Base-by-base conservation (phyloP, 2,329 filamentous ascomycete species). In the Pyrenochaeta sp. region DNA sequence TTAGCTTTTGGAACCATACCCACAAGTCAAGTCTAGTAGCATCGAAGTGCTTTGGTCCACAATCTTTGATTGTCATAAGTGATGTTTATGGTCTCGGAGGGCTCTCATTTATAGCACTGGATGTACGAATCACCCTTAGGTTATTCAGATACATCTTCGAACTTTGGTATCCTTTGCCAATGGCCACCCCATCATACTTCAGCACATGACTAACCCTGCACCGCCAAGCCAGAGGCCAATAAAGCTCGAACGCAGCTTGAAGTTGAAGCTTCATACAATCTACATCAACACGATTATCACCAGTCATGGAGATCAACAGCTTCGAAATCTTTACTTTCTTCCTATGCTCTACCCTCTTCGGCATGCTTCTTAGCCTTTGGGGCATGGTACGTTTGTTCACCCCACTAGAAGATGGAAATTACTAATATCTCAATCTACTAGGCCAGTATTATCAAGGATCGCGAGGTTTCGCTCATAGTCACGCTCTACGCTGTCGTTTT, bases 291-390 rank as follows among this genome's bases (percentile, higher is more conserved):
- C 10, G 10, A 37, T 10, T 11, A 50, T 7, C 44, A 10, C 17
- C 39, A 12, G 41, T 5, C 21, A 61, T 61, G 58, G 32, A 56
- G 27, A 31, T 54, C 40, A 54, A 52, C 10, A 31, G 44, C 30
- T 51, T 56, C 20, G 49, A 56, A 12, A 21, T 59, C 23, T 49
- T 58, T 10, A 46, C 54, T 14, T 51, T 61, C 45, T 41, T 54
- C n/a, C 39, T 58, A 5, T 51, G 51, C 35, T 51, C 55, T 11
- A 36, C 39, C 33, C 51, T 61, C 0, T 61, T 51, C 12, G 52
- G 49, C 15, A 41, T 49, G 6, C 47, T 58, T 2, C 14, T 44
- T 14, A 42, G 46, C 1, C 18, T 47, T 12, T 59, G 47, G 35
- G 18, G 40, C 15, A 54, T 35, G 27, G 55, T 58, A 39, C 18